Percentiles rank a stretch among this genome's conserved stretches.
phyloP scores from a whole-genome alignment of 208 protist genomes.

The Balamuthia mandrillaris region DNA sequence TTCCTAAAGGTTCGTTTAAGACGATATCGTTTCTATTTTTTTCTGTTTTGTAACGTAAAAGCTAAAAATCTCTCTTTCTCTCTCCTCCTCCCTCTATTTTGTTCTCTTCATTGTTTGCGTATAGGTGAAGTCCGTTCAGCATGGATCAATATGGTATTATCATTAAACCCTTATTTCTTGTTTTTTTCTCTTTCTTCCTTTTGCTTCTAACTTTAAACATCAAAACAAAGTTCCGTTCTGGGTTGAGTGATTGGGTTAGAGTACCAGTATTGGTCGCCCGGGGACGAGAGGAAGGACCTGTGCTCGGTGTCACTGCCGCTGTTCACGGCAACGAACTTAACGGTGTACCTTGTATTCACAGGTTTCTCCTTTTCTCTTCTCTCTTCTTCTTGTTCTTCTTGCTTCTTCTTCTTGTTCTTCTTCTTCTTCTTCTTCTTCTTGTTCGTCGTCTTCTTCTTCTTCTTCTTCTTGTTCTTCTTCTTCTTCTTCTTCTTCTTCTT shows the following conservation, averaged over 20 bases:
- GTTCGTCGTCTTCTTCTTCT: too few relatives aligned
- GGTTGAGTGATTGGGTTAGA: constrained; percentile 9
- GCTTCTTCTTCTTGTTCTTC: too few relatives aligned
- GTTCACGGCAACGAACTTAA: constrained; percentile 51
- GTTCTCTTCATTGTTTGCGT: too few relatives aligned
- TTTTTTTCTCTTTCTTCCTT: background rate
- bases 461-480: too few relatives aligned
- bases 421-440: too few relatives aligned
- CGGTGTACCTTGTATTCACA: constrained; percentile 43
- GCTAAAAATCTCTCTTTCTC: background rate
- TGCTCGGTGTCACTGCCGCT: constrained; percentile 40
- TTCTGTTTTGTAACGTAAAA: background rate
- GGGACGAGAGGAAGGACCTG: constrained; percentile 4
- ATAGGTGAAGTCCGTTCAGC: constrained; percentile 12
- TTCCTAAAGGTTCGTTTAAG: background rate
- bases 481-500: too few relatives aligned
- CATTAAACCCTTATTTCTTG: too few relatives aligned
- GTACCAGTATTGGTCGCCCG: constrained; percentile 17
- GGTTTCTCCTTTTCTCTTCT: constrained; percentile 19
- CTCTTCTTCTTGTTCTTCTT: too few relatives aligned
- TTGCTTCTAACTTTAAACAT: background rate
- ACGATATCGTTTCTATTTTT: too few relatives aligned
- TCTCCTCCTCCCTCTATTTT: background rate
- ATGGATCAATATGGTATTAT: constrained; percentile 40
- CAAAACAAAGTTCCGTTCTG: background rate